Evolutionary conservation across 2,329 filamentous ascomycete species (phyloP).

Genomic region (Diaporthe citri): DNA sequence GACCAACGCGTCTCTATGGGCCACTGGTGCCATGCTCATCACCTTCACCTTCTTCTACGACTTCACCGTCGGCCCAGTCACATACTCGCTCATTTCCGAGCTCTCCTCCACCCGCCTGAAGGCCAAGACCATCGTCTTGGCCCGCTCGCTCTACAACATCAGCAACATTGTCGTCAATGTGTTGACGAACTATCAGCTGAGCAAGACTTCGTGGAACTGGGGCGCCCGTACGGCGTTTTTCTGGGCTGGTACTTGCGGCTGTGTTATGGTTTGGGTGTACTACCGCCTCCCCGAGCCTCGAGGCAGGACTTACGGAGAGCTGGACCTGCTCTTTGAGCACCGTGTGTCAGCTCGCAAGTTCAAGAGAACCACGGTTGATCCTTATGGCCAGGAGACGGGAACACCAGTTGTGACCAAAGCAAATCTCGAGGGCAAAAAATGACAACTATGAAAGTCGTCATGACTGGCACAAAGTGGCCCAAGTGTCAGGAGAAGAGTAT

Average conservation of each 20-base stretch:
- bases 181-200: constrained; percentile 92
- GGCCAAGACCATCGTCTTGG: constrained; percentile 92
- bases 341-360: constrained; percentile 80
- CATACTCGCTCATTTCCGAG: constrained; percentile 89
- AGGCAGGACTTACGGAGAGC: constrained; percentile 85
- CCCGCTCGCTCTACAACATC: constrained; percentile 84
- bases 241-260: constrained; percentile 77
- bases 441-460: accelerated
- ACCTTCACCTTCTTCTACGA: constrained; percentile 87
- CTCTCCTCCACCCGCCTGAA: constrained; percentile 85
- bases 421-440: not conserved
- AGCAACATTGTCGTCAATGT: constrained; percentile 86
- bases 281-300: constrained; percentile 85
- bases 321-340: constrained; percentile 87
- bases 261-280: constrained; percentile 84
- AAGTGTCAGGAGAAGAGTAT: not conserved
- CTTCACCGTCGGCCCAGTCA: constrained; percentile 87
- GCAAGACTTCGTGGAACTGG: constrained; percentile 90
- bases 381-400: constrained; percentile 64
- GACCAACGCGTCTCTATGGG: constrained; percentile 73
- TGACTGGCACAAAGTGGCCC: not conserved
- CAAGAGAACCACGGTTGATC: constrained; percentile 67
- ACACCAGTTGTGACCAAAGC: constrained; percentile 55
- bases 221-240: constrained; percentile 89
- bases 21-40: constrained; percentile 88